phyloP scores from a whole-genome alignment of 345 rosid genomes.

The Gossypium herbaceum region DNA sequence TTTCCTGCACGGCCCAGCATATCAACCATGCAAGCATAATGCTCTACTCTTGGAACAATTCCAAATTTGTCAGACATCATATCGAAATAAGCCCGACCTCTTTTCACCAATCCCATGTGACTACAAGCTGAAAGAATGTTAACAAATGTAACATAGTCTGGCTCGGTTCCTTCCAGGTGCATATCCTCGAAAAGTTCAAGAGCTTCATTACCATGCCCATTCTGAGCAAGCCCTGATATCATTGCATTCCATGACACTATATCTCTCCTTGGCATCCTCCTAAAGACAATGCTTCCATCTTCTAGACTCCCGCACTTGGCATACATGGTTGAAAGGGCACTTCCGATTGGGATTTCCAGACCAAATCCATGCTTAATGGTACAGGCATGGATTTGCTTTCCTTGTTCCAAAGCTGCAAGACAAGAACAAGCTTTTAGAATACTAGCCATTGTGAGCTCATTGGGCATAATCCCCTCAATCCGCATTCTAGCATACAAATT shows the following conservation, averaged over 20 bases:
- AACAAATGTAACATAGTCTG: slow-evolving; percentile 59
- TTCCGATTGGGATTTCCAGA: slow-evolving; percentile 44
- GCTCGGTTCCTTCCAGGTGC: slow-evolving; percentile 47
- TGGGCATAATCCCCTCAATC: slow-evolving; percentile 50
- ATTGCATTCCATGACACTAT: slow-evolving; percentile 55
- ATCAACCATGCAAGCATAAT: slow-evolving; percentile 81
- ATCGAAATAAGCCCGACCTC: slow-evolving; percentile 53
- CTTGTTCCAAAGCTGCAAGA: slow-evolving; percentile 49
- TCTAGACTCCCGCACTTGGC: slow-evolving; percentile 44
- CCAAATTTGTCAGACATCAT: slow-evolving; percentile 50
- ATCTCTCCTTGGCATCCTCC: slow-evolving; percentile 48
- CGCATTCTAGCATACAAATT: slow-evolving; percentile 52
- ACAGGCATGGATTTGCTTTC: slow-evolving; percentile 69
- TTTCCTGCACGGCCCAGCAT: slow-evolving; percentile 71
- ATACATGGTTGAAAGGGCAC: slow-evolving; percentile 53
- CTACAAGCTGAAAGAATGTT: slow-evolving; percentile 68
- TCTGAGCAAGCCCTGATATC: slow-evolving; percentile 51
- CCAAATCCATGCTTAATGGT: slow-evolving; percentile 46
- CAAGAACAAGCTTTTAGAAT: slow-evolving; percentile 57
- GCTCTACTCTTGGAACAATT: slow-evolving; percentile 56
- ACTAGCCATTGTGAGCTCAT: slow-evolving; percentile 65
- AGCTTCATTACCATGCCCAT: slow-evolving; percentile 45
- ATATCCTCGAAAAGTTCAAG: slow-evolving; percentile 54
- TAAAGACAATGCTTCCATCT: slow-evolving; percentile 48
- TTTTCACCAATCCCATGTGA: slow-evolving; percentile 66